phyloP scores from a whole-genome alignment of 2,329 filamentous ascomycete species.

The Camptophora hylomeconis region DNA sequence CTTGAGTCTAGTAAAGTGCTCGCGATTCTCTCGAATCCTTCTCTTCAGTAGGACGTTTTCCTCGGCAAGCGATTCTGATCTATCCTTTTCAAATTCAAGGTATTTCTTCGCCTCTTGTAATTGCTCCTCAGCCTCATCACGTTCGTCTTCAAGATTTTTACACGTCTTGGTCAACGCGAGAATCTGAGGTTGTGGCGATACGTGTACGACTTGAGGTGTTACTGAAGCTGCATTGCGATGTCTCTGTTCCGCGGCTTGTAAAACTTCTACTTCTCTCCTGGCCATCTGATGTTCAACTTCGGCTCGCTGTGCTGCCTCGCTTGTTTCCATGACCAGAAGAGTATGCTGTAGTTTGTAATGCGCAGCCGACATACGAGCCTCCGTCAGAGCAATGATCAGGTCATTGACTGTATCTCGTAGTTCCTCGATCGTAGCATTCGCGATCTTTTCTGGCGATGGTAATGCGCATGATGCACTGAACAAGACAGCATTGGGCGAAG shows the following conservation, averaged over 20 bases:
- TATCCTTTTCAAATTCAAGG: slow-evolving; percentile 65
- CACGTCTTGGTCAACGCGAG: slow-evolving; percentile 45
- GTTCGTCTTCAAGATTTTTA: slow-evolving; percentile 51
- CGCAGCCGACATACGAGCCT: slow-evolving; percentile 68
- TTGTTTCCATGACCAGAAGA: slow-evolving; percentile 69
- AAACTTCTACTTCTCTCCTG: slow-evolving; percentile 72
- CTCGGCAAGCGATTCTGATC: slow-evolving; percentile 56
- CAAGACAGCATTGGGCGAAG: slow-evolving; percentile 36
- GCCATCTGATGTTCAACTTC: slow-evolving; percentile 86
- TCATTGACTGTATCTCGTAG: slow-evolving; percentile 42
- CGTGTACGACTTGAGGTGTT: slow-evolving; percentile 15
- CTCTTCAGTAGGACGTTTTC: slow-evolving; percentile 66
- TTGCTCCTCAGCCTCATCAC: slow-evolving; percentile 42
- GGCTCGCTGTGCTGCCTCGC: slow-evolving; percentile 73
- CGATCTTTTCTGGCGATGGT: slow-evolving; percentile 38
- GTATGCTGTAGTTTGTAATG: slow-evolving; percentile 87
- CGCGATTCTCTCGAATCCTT: slow-evolving; percentile 77
- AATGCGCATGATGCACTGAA: slow-evolving; percentile 30
- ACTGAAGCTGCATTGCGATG: slow-evolving; percentile 35
- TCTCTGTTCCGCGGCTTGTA: slow-evolving; percentile 57
- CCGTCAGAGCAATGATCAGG: slow-evolving; percentile 42
- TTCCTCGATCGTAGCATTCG: slow-evolving; percentile 36
- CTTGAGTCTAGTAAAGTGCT: slow-evolving; percentile 63
- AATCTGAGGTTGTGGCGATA: slow-evolving; percentile 29
- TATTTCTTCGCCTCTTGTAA: slow-evolving; percentile 56